Conservation (phyloP, 352 stramenopile species). For the Phytophthora melonis region DNA sequence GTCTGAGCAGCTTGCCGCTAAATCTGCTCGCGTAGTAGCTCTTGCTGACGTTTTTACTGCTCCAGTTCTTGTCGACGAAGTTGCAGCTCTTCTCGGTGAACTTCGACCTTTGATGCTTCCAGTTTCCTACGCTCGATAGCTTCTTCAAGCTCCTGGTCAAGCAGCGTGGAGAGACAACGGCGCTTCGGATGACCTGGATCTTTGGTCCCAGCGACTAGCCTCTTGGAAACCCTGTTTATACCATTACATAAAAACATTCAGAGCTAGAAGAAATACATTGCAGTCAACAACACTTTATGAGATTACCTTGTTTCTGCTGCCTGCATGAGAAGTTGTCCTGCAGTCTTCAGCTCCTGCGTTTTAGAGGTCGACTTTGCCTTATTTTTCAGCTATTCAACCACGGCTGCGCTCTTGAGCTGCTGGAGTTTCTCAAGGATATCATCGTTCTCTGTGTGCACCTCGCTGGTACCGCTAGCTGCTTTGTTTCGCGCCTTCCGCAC, state of each 20-base stretch:
- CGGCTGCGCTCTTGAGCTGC: neutral
- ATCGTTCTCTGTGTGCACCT: too few species aligned
- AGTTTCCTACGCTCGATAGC: neutral
- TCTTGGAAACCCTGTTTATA: neutral
- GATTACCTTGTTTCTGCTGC: slow-evolving; percentile 1
- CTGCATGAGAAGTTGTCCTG: neutral
- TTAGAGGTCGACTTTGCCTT: neutral
- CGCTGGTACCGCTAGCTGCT: too few species aligned
- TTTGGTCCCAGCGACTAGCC: neutral
- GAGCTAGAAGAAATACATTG: neutral
- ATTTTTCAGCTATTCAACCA: neutral
- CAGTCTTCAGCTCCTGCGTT: neutral
- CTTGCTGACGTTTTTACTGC: neutral
- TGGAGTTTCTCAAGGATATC: too few species aligned
- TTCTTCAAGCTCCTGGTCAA: neutral
- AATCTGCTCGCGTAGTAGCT: neutral
- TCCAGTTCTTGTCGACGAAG: neutral
- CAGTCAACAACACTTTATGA: neutral
- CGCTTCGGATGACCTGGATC: too few species aligned
- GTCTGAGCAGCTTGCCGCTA: neutral
- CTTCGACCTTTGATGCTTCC: neutral
- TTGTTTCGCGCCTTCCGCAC: too few species aligned
- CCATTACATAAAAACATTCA: neutral
- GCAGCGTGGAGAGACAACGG: too few species aligned
- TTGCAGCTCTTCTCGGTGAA: neutral